Conservation (phyloP, 2,329 filamentous ascomycete species). For the Neoarthrinium moseri region DNA sequence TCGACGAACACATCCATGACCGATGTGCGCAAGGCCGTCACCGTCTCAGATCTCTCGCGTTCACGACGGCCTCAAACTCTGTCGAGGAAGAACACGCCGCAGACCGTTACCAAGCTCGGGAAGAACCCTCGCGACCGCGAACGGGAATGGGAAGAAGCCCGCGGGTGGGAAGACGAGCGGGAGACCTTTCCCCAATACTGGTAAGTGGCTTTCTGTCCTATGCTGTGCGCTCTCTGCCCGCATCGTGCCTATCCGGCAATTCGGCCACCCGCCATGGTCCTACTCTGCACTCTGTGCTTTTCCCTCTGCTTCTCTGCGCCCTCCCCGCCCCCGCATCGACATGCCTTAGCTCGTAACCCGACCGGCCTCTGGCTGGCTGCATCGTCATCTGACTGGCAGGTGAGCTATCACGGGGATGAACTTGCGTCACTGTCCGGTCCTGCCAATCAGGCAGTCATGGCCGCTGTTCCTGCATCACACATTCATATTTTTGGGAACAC, state of each 20-base stretch:
- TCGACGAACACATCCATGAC: conserved; percentile 52
- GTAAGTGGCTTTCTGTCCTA: conserved; percentile 40
- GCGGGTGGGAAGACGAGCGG: conserved; percentile 54
- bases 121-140: conserved; percentile 52
- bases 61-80: conserved; percentile 46
- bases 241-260: conserved; percentile 9
- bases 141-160: conserved; percentile 46
- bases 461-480: conserved; percentile 31
- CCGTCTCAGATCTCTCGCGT: conserved; percentile 43
- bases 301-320: neutral
- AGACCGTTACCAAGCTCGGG: conserved; percentile 44
- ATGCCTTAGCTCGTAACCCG: conserved; percentile 12
- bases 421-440: neutral
- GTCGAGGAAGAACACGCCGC: conserved; percentile 40
- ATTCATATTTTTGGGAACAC: conserved; percentile 9
- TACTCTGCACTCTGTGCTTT: conserved; percentile 12
- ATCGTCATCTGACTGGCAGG: conserved; percentile 30
- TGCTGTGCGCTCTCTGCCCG: conserved; percentile 16
- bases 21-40: conserved; percentile 52
- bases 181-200: conserved; percentile 66
- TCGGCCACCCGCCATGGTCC: conserved; percentile 5
- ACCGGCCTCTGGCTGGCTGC: conserved; percentile 22
- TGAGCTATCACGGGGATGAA: conserved; percentile 17
- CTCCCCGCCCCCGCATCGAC: conserved; percentile 13
- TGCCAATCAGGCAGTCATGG: conserved; percentile 10